A percentile compares a stretch with the other conserved stretches of the same genome.
phyloP scores from a whole-genome alignment of 2,329 filamentous ascomycete species.

The Alternaria incomplexa region DNA sequence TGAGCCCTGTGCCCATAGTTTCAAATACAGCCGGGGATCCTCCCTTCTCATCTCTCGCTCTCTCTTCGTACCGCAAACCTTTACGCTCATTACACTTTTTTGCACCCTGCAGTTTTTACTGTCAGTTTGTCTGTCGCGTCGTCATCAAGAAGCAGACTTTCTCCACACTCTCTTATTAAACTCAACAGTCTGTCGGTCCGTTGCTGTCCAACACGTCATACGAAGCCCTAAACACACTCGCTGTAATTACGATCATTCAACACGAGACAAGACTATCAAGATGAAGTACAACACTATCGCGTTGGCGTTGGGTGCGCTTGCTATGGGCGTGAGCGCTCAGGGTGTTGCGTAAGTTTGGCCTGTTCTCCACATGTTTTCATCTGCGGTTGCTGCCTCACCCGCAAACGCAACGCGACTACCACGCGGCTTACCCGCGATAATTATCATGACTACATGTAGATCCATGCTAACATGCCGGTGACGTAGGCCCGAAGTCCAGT shows the following conservation, averaged over 20 bases:
- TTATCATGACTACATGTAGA: not conserved
- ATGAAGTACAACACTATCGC: constrained; percentile 42
- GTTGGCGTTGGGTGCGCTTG: constrained; percentile 37
- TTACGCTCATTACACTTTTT: constrained; percentile 24
- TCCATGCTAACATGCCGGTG: constrained; percentile 13
- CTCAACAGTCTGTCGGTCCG: constrained; percentile 4
- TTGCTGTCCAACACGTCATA: not conserved
- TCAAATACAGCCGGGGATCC: constrained; percentile 34
- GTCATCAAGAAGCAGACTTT: not conserved
- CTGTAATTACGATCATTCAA: constrained; percentile 3
- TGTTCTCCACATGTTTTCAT: not conserved
- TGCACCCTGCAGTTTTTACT: constrained; percentile 5
- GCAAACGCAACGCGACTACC: not conserved
- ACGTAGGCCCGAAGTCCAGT: constrained; percentile 31
- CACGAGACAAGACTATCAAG: constrained; percentile 5
- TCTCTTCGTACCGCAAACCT: constrained; percentile 23
- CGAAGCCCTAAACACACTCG: not conserved
- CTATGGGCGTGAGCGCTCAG: constrained; percentile 34
- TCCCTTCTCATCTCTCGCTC: constrained; percentile 18
- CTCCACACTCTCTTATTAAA: constrained; percentile 33
- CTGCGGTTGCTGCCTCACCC: not conserved
- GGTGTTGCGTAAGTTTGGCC: constrained; percentile 29
- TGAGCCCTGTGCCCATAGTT: constrained; percentile 11
- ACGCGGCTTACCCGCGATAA: not conserved
- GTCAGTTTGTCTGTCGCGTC: not conserved